Evolutionary conservation across 2,329 filamentous ascomycete species (phyloP), one percentile per base, ranked within the genome.

Genomic region (Emergomyces africanus): DNA sequence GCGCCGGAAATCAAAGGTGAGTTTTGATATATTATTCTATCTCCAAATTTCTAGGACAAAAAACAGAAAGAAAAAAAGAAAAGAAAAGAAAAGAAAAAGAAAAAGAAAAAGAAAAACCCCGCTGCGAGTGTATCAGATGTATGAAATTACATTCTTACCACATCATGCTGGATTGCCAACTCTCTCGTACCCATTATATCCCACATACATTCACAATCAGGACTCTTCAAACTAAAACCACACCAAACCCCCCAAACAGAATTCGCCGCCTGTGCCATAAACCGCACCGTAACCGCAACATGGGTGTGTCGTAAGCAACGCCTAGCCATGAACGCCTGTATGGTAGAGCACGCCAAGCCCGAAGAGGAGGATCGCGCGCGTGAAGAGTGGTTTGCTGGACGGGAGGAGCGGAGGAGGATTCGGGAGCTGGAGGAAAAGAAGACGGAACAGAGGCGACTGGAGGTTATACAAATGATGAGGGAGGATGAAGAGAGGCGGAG

Each of bases 311-410:
- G 90, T 58, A 75, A 81, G 54, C 81, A 91, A 69, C 87, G 90
- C 68, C 84, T 86, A 63, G 79, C 81, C 41, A 99, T 99, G 94
- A 99, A 99, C 76, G 80, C 78, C 62, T 99, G 94, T 78, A 96
- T 99, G 90, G 80, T 91, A 66, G 74, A 80, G 59, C 87, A 95
- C 76, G 91, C 92, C 59, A 95, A 89, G 64, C 88, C 85, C 63
- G 84, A 82, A 58, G 89, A 95, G 71, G 83, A 95, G 73, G 94
- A 99, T 75, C 85, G 84, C 28, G 94, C 94, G 63, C 80, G 94
- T 57, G 88, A 90, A 73, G 90, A 97, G 71, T 99, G 94, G 94
- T 97, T 97, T 72, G 83, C 84, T 57, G 80, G 83, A 63, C 81
- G 89, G 57, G 79, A 89, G 66, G 83, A 90, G 75, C 80, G 91